phyloP scores from a whole-genome alignment of 805 yeast genomes.

The Pichia phayaonensis region DNA sequence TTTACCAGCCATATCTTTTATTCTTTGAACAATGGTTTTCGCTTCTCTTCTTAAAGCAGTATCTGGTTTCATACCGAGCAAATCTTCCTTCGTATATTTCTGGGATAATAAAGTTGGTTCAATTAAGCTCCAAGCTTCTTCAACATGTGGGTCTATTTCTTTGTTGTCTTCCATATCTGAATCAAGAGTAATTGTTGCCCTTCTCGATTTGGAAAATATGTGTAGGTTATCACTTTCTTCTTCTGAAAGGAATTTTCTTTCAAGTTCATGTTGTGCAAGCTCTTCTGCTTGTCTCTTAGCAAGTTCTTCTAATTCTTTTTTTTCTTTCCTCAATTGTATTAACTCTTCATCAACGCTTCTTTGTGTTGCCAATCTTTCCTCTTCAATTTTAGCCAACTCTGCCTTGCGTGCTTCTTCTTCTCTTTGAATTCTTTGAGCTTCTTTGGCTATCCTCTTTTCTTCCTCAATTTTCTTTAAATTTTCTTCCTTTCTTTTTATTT shows the following conservation, averaged over 20 bases:
- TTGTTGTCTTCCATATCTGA: not conserved
- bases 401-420: conserved; percentile 15
- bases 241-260: not conserved
- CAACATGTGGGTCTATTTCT: not conserved
- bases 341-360: not conserved
- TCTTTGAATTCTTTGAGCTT: conserved; percentile 25
- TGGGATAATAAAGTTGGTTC: not conserved
- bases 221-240: not conserved
- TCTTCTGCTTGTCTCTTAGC: conserved; percentile 3
- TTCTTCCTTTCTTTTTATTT: conserved; percentile 82
- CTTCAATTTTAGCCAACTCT: not conserved
- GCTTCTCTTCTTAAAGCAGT: conserved; percentile 3
- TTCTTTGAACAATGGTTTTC: not conserved
- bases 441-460: conserved; percentile 32
- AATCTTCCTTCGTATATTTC: not conserved
- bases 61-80: conserved; percentile 5
- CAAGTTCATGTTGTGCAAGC: not conserved
- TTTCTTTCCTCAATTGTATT: not conserved
- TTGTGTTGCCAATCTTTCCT: not conserved
- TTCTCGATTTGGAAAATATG: not conserved
- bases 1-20: conserved; percentile 1
- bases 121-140: not conserved
- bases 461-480: conserved; percentile 46
- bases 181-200: not conserved
- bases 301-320: conserved; percentile 4